Percentiles rank a stretch among this genome's conserved stretches.
These are phyloP conservation scores for Telopea speciosissima DNA, from an alignment of 177 flowering plant species.

Conservation along the genomic window DNA sequence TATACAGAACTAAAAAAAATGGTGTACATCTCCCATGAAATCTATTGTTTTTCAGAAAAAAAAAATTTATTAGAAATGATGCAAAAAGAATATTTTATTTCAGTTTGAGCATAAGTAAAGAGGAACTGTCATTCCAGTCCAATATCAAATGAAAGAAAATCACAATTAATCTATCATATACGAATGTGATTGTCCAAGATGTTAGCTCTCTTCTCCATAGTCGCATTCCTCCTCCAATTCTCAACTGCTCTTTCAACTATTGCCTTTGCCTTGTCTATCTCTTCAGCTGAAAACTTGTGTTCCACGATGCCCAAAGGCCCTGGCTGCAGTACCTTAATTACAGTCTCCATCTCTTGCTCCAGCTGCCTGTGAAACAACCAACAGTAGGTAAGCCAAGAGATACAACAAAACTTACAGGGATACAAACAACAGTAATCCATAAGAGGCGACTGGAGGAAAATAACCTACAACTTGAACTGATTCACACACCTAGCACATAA, in stretches of 20 bases:
- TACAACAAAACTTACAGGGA: not conserved
- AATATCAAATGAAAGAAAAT: not conserved
- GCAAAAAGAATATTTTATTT: not conserved
- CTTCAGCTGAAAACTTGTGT: constrained; percentile 76
- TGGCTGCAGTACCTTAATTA: constrained; percentile 74
- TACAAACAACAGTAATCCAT: too few relatives aligned
- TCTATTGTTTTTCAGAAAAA: not conserved
- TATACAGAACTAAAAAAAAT: not conserved
- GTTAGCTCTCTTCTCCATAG: constrained; percentile 26
- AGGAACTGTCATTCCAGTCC: not conserved
- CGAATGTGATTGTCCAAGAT: constrained; percentile 34
- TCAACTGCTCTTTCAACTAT: constrained; percentile 52
- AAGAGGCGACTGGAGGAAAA: not conserved
- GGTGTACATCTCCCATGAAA: not conserved
- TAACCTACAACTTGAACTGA: too few relatives aligned
- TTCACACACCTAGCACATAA: too few relatives aligned
- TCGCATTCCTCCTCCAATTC: constrained; percentile 63
- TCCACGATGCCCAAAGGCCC: constrained; percentile 89
- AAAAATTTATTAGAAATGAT: not conserved
- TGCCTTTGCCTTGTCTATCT: constrained; percentile 57
- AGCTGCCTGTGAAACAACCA: constrained; percentile 46
- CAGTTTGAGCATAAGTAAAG: not conserved
- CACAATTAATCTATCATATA: constrained; percentile 18
- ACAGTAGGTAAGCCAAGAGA: not conserved
- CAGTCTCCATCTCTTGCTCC: constrained; percentile 88